Evolutionary conservation across 768 basidiomycete genomes (phyloP).

Genomic region (Pleurotus platypus): DNA sequence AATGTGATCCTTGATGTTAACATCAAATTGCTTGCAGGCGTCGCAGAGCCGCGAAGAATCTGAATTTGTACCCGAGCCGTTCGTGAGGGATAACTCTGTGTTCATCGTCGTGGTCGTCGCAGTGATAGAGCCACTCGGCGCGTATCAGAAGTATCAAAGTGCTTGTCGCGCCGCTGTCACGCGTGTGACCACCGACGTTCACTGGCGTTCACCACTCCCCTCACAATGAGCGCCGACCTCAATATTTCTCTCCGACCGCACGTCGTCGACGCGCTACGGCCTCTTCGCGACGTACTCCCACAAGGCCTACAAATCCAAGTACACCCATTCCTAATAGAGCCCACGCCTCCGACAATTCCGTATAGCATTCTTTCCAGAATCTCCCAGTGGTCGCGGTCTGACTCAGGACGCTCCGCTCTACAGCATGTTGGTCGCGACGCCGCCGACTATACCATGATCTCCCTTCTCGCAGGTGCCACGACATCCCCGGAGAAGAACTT

Average conservation of each 20-base stretch:
- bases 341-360: constrained; percentile 47
- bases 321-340: constrained; percentile 29
- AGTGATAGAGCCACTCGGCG: no score
- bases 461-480: constrained; percentile 72
- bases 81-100: background rate
- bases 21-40: constrained; percentile 39
- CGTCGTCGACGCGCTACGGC: constrained; percentile 44
- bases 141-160: no score
- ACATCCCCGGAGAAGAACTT: constrained; percentile 79
- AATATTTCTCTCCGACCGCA: constrained; percentile 70
- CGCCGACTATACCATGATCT: constrained; percentile 61
- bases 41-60: constrained; percentile 32
- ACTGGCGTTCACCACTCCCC: background rate
- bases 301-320: constrained; percentile 38
- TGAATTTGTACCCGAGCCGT: constrained; percentile 12
- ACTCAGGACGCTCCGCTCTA: constrained; percentile 37
- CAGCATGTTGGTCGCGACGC: constrained; percentile 42
- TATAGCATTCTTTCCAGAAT: constrained; percentile 55
- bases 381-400: constrained; percentile 67
- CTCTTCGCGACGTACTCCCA: constrained; percentile 46
- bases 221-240: constrained; percentile 26
- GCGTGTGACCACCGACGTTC: background rate
- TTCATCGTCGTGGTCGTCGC: background rate
- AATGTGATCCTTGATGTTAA: constrained; percentile 29
- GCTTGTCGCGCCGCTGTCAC: background rate